Evolutionary conservation across 805 yeast species (phyloP).

Genomic region (Wickerhamomyces kurtzmanii): DNA sequence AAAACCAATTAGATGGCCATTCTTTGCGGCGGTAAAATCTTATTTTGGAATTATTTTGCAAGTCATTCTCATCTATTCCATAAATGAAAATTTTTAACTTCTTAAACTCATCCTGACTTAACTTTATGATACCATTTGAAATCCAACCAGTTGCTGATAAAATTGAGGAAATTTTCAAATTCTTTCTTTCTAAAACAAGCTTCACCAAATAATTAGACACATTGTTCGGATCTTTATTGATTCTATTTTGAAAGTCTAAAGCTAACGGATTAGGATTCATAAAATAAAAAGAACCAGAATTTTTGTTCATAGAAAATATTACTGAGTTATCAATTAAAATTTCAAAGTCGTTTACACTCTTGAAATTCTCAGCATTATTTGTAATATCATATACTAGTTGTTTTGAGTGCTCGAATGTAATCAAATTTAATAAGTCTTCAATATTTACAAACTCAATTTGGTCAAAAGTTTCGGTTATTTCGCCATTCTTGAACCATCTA

Average conservation of each 20-base stretch:
- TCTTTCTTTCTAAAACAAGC: too few species aligned
- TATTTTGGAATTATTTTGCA: conserved; percentile 16
- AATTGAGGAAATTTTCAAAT: conserved; percentile 31
- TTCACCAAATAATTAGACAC: conserved; percentile 25
- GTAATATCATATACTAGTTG: conserved; percentile 1
- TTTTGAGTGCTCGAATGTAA: conserved; percentile 14
- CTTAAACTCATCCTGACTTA: conserved; percentile 37
- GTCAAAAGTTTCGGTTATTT: conserved; percentile 21
- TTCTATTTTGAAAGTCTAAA: too few species aligned
- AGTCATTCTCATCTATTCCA: background rate
- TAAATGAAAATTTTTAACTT: conserved; percentile 8
- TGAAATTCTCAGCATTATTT: conserved; percentile 3
- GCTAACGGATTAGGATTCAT: conserved; percentile 29
- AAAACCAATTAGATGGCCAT: conserved; percentile 29
- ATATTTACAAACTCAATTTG: conserved; percentile 24
- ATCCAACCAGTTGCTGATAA: conserved; percentile 65
- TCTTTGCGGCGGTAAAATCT: conserved; percentile 23
- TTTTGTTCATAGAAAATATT: conserved; percentile 19
- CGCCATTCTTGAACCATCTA: conserved; percentile 57
- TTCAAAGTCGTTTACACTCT: conserved; percentile 11
- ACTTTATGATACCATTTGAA: conserved; percentile 39
- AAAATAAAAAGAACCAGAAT: conserved; percentile 33
- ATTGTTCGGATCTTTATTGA: conserved; percentile 6
- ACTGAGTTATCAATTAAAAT: conserved; percentile 20
- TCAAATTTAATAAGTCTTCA: conserved; percentile 24